A percentile compares a stretch with the other conserved stretches of the same genome.
These are phyloP conservation scores for Trametes gibbosa DNA, from an alignment of 768 basidiomycete species.

Conservation along the genomic window DNA sequence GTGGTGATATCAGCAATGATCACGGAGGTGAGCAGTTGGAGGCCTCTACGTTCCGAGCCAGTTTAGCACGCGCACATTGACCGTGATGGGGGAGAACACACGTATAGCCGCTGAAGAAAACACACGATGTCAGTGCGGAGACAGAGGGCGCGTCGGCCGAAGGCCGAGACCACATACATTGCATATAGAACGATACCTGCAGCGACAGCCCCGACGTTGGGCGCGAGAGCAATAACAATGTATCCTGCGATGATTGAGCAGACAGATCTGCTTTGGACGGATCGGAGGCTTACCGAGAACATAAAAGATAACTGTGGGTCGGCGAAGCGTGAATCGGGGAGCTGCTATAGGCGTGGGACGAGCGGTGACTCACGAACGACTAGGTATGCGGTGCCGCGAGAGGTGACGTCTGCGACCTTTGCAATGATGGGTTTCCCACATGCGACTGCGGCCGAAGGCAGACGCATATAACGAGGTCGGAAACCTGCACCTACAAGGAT, in stretches of 20 bases:
- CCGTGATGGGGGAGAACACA: conserved; percentile 30
- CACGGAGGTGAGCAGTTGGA: conserved; percentile 58
- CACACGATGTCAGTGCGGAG: conserved; percentile 28
- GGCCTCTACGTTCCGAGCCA: conserved; percentile 36
- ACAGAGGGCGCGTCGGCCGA: conserved; percentile 14
- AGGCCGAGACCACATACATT: conserved; percentile 36
- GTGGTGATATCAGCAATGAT: conserved; percentile 31
- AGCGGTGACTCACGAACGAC: conserved; percentile 46
- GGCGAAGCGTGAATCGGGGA: conserved; percentile 14
- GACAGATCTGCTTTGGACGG: conserved; percentile 19
- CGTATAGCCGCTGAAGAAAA: conserved; percentile 53
- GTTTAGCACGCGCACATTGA: conserved; percentile 20
- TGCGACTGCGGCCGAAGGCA: conserved; percentile 14
- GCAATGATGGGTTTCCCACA: conserved; percentile 47
- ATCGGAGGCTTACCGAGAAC: conserved; percentile 33
- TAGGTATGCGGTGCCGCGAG: conserved; percentile 45
- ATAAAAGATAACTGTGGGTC: conserved; percentile 35
- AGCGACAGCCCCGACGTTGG: conserved; percentile 27
- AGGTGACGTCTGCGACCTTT: conserved; percentile 51
- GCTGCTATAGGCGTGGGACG: neutral
- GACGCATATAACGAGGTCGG: neutral
- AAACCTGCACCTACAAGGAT: conserved; percentile 27
- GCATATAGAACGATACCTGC: conserved; percentile 52
- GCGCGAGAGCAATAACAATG: conserved; percentile 30
- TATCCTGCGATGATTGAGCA: conserved; percentile 28